A percentile compares a stretch with the other conserved stretches of the same genome.
phyloP scores from a whole-genome alignment of 257 asterid genomes.

The Cynanchum wilfordii region DNA sequence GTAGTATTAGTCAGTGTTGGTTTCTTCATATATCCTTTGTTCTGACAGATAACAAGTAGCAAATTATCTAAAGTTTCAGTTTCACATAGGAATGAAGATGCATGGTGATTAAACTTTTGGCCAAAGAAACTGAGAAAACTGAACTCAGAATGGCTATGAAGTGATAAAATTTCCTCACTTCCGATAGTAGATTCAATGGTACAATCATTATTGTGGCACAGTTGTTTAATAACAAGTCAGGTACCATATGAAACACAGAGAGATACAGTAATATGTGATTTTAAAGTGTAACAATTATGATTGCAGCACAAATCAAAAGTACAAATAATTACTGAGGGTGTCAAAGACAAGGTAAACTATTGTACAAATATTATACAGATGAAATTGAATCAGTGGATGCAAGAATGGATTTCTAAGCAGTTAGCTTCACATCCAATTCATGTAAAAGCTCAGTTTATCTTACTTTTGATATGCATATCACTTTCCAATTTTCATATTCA shows the following conservation, averaged over 20 bases:
- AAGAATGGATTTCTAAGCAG: not conserved
- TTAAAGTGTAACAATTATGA: not conserved
- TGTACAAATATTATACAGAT: not conserved
- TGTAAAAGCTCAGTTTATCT: not conserved
- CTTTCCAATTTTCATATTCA: not conserved
- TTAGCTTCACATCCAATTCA: not conserved
- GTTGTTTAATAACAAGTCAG: not conserved
- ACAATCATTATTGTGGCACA: not conserved
- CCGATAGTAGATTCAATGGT: not conserved
- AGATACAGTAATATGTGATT: not conserved
- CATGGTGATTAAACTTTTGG: not conserved
- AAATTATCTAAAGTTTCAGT: not conserved
- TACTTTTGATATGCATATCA: not conserved
- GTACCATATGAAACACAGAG: not conserved
- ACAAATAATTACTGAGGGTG: not conserved
- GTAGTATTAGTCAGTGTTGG: not conserved
- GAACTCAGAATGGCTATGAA: not conserved
- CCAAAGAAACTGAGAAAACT: not conserved
- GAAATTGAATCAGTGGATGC: not conserved
- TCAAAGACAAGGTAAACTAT: not conserved
- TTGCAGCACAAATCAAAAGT: not conserved
- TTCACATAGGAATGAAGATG: not conserved
- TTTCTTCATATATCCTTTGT: not conserved
- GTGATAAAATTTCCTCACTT: not conserved
- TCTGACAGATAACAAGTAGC: not conserved